Percentiles rank a stretch among this genome's conserved stretches.
Evolutionary conservation across 352 stramenopile genomes (phyloP).

Genomic region (Globisporangium iwayamae): DNA sequence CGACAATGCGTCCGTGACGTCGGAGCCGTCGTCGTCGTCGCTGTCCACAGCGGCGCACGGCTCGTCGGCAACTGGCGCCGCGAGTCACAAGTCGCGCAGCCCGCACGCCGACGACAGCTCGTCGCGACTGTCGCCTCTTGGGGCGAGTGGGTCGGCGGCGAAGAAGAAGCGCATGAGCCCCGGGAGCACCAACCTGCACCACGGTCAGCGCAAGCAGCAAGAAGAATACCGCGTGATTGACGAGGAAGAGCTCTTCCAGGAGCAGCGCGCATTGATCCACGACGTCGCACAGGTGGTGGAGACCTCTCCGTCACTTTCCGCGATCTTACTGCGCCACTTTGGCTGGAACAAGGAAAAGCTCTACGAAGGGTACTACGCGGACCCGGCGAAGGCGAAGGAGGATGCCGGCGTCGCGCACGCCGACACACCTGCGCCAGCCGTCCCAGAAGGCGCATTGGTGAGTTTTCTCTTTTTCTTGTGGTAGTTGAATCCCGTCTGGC

Average conservation of each 20-base stretch:
- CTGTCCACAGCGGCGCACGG: slow-evolving; percentile 6
- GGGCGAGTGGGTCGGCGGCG: slow-evolving; percentile 31
- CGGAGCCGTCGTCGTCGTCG: slow-evolving; percentile 18
- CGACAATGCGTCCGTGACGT: slow-evolving; percentile 34
- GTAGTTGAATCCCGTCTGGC: not conserved
- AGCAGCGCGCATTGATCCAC: slow-evolving; percentile 56
- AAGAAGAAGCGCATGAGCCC: slow-evolving; percentile 75
- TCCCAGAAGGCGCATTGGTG: slow-evolving; percentile 41
- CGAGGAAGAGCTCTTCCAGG: slow-evolving; percentile 67
- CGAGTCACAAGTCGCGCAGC: slow-evolving; percentile 29
- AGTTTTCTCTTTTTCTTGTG: slow-evolving; percentile 7
- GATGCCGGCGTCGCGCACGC: slow-evolving; percentile 64
- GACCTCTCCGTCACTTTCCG: slow-evolving; percentile 50
- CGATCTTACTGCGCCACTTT: slow-evolving; percentile 81
- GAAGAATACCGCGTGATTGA: slow-evolving; percentile 85
- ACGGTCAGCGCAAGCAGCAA: slow-evolving; percentile 15
- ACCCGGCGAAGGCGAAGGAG: slow-evolving; percentile 50
- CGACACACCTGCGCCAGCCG: slow-evolving; percentile 28
- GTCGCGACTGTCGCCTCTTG: slow-evolving; percentile 33
- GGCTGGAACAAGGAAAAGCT: slow-evolving; percentile 90
- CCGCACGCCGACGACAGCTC: slow-evolving; percentile 22
- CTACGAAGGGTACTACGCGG: slow-evolving; percentile 82
- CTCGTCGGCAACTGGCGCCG: not conserved
- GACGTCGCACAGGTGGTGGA: slow-evolving; percentile 82
- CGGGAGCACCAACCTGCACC: slow-evolving; percentile 28